Percentiles rank a stretch among this genome's conserved stretches.
phyloP scores from a whole-genome alignment of 2,329 filamentous ascomycete genomes.

The Ascochyta viciae-villosae region DNA sequence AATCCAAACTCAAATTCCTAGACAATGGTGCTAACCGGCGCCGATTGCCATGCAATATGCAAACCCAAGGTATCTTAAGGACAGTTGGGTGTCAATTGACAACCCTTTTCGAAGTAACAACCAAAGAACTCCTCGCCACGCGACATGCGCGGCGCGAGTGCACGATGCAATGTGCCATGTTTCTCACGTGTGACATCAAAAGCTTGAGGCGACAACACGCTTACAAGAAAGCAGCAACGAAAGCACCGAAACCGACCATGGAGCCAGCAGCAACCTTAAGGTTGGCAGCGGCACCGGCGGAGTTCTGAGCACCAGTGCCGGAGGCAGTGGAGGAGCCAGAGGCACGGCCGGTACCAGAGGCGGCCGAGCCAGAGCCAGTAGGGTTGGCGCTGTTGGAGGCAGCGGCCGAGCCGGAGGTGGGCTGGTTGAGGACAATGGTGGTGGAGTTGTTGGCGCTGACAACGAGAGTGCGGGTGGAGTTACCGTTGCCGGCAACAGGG shows the following conservation, averaged over 20 bases:
- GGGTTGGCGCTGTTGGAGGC: slow-evolving; percentile 15
- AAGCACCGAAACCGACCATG: slow-evolving; percentile 45
- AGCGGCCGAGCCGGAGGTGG: slow-evolving; percentile 21
- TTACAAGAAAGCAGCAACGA: slow-evolving; percentile 49
- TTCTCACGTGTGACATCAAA: slow-evolving; percentile 14
- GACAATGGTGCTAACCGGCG: slow-evolving; percentile 31
- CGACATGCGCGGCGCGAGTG: slow-evolving; percentile 22
- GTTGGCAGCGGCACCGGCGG: slow-evolving; percentile 39
- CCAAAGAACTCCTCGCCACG: slow-evolving; percentile 6
- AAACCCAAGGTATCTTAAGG: slow-evolving; percentile 43
- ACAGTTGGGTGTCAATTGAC: slow-evolving; percentile 28
- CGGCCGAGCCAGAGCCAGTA: slow-evolving; percentile 20
- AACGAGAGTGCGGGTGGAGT: slow-evolving; percentile 38
- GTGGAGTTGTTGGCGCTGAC: slow-evolving; percentile 48
- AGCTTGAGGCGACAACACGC: slow-evolving; percentile 16
- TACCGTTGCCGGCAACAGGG: slow-evolving; percentile 34
- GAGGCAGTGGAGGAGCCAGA: slow-evolving; percentile 23
- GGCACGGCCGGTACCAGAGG: slow-evolving; percentile 21
- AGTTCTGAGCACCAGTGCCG: slow-evolving; percentile 20
- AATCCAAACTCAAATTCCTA: slow-evolving; percentile 18
- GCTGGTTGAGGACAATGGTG: slow-evolving; percentile 30
- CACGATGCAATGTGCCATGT: slow-evolving; percentile 25
- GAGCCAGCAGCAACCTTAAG: slow-evolving; percentile 40
- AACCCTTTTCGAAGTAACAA: slow-evolving; percentile 11
- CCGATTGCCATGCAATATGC: slow-evolving; percentile 33